Conservation (phyloP, 192 early-diverging fungal species). For the Endogone sp. region DNA sequence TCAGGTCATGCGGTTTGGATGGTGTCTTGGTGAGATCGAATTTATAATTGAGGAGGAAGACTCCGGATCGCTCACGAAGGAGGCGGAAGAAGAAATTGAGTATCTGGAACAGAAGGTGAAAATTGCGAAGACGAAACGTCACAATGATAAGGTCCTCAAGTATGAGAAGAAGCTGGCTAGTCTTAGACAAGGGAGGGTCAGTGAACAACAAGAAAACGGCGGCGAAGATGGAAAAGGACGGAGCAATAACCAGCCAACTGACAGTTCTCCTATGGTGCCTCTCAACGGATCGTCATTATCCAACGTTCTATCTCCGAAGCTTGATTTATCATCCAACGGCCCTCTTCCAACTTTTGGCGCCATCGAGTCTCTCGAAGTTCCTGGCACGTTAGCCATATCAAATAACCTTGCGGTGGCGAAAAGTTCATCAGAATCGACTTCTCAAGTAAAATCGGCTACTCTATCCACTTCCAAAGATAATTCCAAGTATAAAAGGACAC, state of each 20-base stretch:
- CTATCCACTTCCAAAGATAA: slow-evolving; percentile 3
- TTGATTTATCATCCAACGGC: neutral
- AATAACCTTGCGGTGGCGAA: too few relatives aligned
- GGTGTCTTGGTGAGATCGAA: slow-evolving; percentile 50
- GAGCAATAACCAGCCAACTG: slow-evolving; percentile 3
- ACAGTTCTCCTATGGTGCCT: neutral
- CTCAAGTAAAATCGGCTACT: neutral
- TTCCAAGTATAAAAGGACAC: slow-evolving; percentile 51
- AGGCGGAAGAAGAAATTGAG: slow-evolving; percentile 95
- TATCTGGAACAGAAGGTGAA: slow-evolving; percentile 96
- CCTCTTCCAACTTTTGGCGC: too few relatives aligned
- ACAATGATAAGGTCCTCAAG: slow-evolving; percentile 83
- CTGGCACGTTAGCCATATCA: too few relatives aligned
- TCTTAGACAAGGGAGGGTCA: slow-evolving; percentile 19
- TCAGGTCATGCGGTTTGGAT: slow-evolving; percentile 58
- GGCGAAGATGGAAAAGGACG: slow-evolving; percentile 16
- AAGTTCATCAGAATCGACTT: neutral
- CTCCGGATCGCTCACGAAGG: slow-evolving; percentile 47
- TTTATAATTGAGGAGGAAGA: slow-evolving; percentile 63
- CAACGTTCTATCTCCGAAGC: neutral
- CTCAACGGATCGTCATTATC: neutral
- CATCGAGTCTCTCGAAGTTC: too few relatives aligned
- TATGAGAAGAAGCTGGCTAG: slow-evolving; percentile 65
- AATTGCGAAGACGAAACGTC: slow-evolving; percentile 88
- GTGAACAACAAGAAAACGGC: slow-evolving; percentile 19